Evolutionary conservation across 495 filamentous ascomycete genomes (phyloP), one percentile per base, ranked within the genome.

Genomic region (Neurospora cerealis): DNA sequence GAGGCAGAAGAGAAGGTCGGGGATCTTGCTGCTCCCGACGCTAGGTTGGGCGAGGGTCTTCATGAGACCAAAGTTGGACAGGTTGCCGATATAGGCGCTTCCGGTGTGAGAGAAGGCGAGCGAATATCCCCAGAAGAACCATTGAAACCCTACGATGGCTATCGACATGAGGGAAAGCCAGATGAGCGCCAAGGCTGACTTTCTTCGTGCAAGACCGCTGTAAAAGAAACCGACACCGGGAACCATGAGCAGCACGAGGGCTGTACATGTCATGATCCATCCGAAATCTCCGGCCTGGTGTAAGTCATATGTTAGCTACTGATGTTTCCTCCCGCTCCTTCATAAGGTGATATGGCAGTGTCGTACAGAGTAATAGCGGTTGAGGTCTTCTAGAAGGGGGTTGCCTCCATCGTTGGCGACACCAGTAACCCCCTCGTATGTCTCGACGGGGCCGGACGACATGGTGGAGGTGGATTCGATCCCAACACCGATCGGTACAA

Each of bases 81-180:
- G 85, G 77, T 95, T 87, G 36, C 96, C 96, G 76, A 99, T 94
- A 83, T 87, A 99, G 69, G 83, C 88, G 71, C 93, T 92, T 17
- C 92, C 93, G 13, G 88, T 86, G 81, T 97, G 93, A 36, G 93
- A 96, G 86, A 98, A 99, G 62, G 95, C 89, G 41, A 99, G 86
- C 4, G 94, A 97, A 81, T 95, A 98, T 46, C 96, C 96, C 96
- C 95, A 98, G 87, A 99, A 97, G 87, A 98, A 99, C 95, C 96
- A 99, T 82, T 98, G 95, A 85, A 99, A 97, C 34, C 90, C 91
- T 11, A 93, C 90, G 69, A 99, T 91, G 19, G 92, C 94, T 28
- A 92, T 90, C n/a, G 94, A 91, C 92, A 98, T 97, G 80, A 98
- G 86, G n/a, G 94, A 94, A 24, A 98, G 90, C 94, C 94, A 98